Conservation (phyloP, 805 yeast species). For the Saccharomycopsis sp. region DNA sequence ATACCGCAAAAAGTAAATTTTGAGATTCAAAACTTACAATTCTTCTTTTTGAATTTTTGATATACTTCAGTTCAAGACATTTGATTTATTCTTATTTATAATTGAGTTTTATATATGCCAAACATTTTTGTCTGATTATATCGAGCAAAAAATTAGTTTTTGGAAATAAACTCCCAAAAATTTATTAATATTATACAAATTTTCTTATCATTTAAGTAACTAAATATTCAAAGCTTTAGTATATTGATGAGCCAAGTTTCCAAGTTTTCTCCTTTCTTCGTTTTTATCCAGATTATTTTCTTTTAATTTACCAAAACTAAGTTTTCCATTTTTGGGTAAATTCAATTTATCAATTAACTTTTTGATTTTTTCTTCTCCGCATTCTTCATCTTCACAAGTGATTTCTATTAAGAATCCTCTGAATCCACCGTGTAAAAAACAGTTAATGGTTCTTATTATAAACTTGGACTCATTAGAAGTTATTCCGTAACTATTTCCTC, state of each 20-base stretch:
- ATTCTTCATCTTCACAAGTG: slow-evolving; percentile 2
- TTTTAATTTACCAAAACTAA: slow-evolving; percentile 27
- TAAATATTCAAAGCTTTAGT: slow-evolving; percentile 11
- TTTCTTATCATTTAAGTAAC: too few species aligned
- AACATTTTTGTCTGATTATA: too few species aligned
- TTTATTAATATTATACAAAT: too few species aligned
- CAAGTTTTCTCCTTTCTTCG: slow-evolving; percentile 8
- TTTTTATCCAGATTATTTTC: too few species aligned
- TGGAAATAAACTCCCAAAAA: too few species aligned
- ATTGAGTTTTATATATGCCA: too few species aligned
- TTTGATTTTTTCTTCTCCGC: slow-evolving; percentile 21
- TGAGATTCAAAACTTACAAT: too few species aligned
- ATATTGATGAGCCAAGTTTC: slow-evolving; percentile 17
- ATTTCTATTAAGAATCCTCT: slow-evolving; percentile 60
- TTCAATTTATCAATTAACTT: slow-evolving; percentile 26
- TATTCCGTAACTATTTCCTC: slow-evolving; percentile 56
- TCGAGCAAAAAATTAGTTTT: too few species aligned
- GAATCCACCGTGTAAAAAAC: slow-evolving; percentile 64
- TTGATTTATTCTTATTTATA: too few species aligned
- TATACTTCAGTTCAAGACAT: too few species aligned
- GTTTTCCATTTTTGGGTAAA: slow-evolving; percentile 29
- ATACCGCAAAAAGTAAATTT: too few species aligned
- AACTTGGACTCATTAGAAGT: slow-evolving; percentile 25
- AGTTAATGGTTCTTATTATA: slow-evolving; percentile 54
- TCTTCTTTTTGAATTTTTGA: too few species aligned